Evolutionary conservation across 305 asterid genomes (phyloP).

Genomic region (Euphrasia arctica): DNA sequence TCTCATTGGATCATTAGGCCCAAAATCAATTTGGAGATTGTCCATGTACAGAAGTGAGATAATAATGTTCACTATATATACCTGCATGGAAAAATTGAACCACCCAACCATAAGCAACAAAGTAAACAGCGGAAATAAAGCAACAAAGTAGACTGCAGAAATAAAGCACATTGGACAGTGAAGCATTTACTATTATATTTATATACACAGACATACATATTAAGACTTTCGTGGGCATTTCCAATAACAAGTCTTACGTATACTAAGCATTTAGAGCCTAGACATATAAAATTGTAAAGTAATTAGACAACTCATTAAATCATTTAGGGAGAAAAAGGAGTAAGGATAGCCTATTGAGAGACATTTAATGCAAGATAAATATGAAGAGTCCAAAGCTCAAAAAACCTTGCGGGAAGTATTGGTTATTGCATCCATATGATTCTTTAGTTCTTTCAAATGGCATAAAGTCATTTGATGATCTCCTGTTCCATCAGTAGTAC

Average conservation of each 20-base stretch:
- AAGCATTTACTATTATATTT: background rate
- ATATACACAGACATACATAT: constrained; percentile 11
- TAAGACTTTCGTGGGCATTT: no score
- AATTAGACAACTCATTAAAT: constrained; percentile 14
- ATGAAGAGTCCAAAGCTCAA: constrained; percentile 25
- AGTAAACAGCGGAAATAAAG: no score
- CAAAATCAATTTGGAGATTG: constrained; percentile 58
- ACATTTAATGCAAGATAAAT: constrained; percentile 25
- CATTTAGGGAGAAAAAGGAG: background rate
- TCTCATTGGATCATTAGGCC: constrained; percentile 47
- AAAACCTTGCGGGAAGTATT: constrained; percentile 87
- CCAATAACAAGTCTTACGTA: background rate
- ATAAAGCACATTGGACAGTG: background rate
- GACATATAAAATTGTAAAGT: constrained; percentile 12
- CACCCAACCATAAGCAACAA: constrained; percentile 28
- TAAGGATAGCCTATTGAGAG: constrained; percentile 16
- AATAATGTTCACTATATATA: constrained; percentile 80
- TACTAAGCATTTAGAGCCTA: constrained; percentile 20
- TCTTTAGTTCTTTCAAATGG: constrained; percentile 77
- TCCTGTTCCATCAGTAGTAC: constrained; percentile 51
- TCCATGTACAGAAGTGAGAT: constrained; percentile 88
- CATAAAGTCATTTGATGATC: constrained; percentile 43
- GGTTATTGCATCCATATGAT: constrained; percentile 80
- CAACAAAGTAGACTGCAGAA: constrained; percentile 19
- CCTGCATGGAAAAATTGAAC: constrained; percentile 53